Conservation (phyloP, 495 filamentous ascomycete species). For the Amniculicola lignicola region DNA sequence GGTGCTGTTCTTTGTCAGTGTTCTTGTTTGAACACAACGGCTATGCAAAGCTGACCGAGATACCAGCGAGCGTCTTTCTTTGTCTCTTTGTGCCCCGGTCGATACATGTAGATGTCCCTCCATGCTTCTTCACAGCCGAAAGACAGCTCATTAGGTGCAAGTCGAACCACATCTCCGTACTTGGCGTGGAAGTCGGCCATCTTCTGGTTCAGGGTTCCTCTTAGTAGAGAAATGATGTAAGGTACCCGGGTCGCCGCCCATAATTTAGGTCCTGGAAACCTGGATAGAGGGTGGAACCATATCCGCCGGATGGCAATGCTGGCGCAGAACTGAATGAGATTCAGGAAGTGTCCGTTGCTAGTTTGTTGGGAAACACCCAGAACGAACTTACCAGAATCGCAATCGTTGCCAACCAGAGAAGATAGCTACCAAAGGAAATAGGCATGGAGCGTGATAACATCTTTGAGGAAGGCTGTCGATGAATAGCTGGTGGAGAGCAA, state of each 20-base stretch:
- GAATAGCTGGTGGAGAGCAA: too few species aligned
- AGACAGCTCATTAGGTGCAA: constrained; percentile 39
- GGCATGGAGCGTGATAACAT: too few species aligned
- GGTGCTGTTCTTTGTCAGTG: not conserved
- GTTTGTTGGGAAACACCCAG: too few species aligned
- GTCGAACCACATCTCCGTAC: constrained; percentile 31
- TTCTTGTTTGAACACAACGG: not conserved
- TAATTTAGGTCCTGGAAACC: constrained; percentile 16
- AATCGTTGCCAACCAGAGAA: too few species aligned
- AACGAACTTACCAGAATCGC: too few species aligned
- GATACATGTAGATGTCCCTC: constrained; percentile 39
- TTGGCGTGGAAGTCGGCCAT: constrained; percentile 9
- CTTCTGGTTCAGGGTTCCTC: constrained; percentile 2
- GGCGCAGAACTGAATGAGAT: too few species aligned
- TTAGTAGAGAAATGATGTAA: constrained; percentile 11
- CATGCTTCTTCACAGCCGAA: constrained; percentile 34
- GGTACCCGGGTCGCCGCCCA: constrained; percentile 15
- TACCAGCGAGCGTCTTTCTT: constrained; percentile 17
- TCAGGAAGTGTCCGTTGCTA: too few species aligned
- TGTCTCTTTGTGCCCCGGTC: constrained; percentile 26
- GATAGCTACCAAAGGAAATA: too few species aligned
- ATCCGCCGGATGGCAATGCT: constrained; percentile 41
- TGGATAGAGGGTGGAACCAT: constrained; percentile 47
- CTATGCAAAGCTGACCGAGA: constrained; percentile 21
- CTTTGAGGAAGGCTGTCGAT: too few species aligned